Evolutionary conservation across 2,329 filamentous ascomycete species (phyloP), one percentile per base, ranked within the genome.

Genomic region (Dactylellina sp.): DNA sequence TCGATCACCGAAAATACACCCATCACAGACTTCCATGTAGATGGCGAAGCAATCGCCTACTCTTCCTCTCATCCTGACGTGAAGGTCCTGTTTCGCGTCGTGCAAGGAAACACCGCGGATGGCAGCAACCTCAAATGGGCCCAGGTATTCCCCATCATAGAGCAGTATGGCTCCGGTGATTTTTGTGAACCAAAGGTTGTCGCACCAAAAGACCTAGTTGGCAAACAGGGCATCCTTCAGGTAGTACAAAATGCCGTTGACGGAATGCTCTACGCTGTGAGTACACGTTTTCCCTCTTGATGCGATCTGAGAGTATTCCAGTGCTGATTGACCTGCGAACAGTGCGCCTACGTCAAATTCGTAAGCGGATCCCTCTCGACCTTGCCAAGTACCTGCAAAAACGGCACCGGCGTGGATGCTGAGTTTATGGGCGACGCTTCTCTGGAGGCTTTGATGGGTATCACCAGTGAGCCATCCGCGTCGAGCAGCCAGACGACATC

Each of bases 231-330:
- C 16, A 81, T 88, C 14, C 78, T 89, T 2, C 80, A 84, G 46
- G 80, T 89, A 28, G 84, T 86, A 0, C 83, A 82, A 20, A 81
- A 84, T 18, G 86, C 84, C 0, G 81, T 83, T 0, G 87, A 89
- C 71, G 87, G 87, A 1, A 75, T 85, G 14, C 80, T 88, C 4
- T 89, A 84, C 78, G 84, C 87, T 82, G 86, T 88, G 79, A 60
- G 81, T 77, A 32, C 11, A 24, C n/a, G n/a, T n/a, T 32, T 9
- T 42, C 35, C 24, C 22, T 59, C 18, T 35, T 28, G 32, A 14
- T 14, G n/a, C 1, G 22, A 18, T 16, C 24, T 40, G 22, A 7
- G 24, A 20, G 44, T 52, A 25, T 32, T 71, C n/a, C n/a, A n/a
- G 37, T 62, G 16, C 18, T 18, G 11, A 7, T 57, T 16, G 18